These are phyloP conservation scores for Clitoria ternatea DNA, from an alignment of 306 rosid genomes.

Conservation along the genomic window DNA sequence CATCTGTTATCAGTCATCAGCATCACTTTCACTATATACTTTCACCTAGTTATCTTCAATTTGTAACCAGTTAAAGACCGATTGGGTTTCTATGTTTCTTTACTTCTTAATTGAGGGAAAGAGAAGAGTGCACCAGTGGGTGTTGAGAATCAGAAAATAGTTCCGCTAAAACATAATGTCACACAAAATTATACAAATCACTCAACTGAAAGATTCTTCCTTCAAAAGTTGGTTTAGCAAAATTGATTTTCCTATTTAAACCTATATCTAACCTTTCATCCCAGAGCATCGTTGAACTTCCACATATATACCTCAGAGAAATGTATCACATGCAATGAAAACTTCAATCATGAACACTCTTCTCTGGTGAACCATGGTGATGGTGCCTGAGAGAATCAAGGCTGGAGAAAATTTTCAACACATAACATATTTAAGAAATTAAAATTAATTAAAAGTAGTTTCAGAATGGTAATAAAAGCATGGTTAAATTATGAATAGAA, in stretches of 20 bases:
- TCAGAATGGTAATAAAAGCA: constrained; percentile 4
- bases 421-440: constrained; percentile 3
- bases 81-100: constrained; percentile 1
- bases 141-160: constrained; percentile 2
- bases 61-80: neutral
- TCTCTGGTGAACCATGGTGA: constrained; percentile 30
- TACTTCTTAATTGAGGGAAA: constrained; percentile 1
- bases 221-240: constrained; percentile 4
- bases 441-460: constrained; percentile 5
- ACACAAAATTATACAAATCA: neutral
- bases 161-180: constrained; percentile 4
- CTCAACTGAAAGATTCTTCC: constrained; percentile 21
- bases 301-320: neutral
- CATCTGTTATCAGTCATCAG: neutral
- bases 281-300: constrained; percentile 13
- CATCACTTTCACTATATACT: neutral
- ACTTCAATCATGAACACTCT: constrained; percentile 24
- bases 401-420: constrained; percentile 40
- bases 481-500: constrained; percentile 11
- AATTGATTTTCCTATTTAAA: constrained; percentile 24
- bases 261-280: constrained; percentile 18
- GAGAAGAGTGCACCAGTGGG: neutral
- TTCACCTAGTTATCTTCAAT: constrained; percentile 4
- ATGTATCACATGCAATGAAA: neutral
- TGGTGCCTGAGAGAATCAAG: constrained; percentile 43